phyloP scores from a whole-genome alignment of 768 basidiomycete species.

The Mycena leptocephala region DNA sequence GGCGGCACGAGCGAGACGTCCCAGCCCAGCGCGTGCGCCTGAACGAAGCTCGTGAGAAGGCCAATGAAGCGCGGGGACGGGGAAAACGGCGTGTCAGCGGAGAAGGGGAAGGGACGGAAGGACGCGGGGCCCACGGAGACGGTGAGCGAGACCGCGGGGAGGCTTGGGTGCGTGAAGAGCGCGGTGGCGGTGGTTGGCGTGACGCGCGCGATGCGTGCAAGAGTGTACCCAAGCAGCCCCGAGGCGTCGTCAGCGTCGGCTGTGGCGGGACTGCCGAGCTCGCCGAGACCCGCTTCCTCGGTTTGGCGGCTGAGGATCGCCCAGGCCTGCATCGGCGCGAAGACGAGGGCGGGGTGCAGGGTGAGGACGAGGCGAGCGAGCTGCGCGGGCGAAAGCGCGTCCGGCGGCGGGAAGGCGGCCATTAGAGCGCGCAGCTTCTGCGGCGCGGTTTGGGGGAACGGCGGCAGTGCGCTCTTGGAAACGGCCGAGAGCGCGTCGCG shows the following conservation, averaged over 20 bases:
- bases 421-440: constrained; percentile 65
- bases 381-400: constrained; percentile 58
- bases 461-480: constrained; percentile 68
- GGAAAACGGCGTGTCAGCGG: constrained; percentile 56
- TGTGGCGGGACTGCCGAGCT: constrained; percentile 65
- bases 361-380: constrained; percentile 70
- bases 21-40: constrained; percentile 77
- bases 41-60: constrained; percentile 71
- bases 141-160: constrained; percentile 48
- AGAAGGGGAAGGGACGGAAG: constrained; percentile 64
- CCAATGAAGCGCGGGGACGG: constrained; percentile 69
- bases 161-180: constrained; percentile 55
- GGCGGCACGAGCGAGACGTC: constrained; percentile 78
- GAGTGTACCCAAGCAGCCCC: constrained; percentile 70
- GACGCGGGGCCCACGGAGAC: constrained; percentile 67
- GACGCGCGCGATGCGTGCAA: constrained; percentile 58
- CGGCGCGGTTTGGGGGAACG: constrained; percentile 78
- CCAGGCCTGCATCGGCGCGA: constrained; percentile 76
- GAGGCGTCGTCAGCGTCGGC: constrained; percentile 56
- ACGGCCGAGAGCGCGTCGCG: constrained; percentile 68
- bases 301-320: constrained; percentile 71
- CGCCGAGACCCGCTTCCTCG: constrained; percentile 68
- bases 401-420: constrained; percentile 65
- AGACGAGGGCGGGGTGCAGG: constrained; percentile 71
- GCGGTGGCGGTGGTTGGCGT: constrained; percentile 59